These are phyloP conservation scores for Claviceps purpurea DNA, from an alignment of 2,329 filamentous ascomycete genomes.

Conservation along the genomic window DNA sequence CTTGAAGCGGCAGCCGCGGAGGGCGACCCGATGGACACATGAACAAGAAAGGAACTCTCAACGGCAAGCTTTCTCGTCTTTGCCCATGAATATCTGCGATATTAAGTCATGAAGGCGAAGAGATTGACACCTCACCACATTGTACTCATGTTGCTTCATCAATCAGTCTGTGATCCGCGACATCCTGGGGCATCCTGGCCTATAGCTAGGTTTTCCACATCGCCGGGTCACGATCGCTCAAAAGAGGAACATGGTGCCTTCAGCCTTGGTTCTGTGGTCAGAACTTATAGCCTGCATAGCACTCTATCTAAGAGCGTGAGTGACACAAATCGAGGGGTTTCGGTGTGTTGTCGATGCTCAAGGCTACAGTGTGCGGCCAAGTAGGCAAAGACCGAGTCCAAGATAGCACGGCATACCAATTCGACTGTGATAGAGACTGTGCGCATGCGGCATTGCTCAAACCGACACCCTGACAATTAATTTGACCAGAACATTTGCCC, in stretches of 20 bases:
- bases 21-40: conserved; percentile 12
- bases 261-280: background rate
- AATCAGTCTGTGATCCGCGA: background rate
- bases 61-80: background rate
- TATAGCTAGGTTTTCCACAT: background rate
- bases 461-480: background rate
- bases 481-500: background rate
- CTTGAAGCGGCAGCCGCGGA: conserved; percentile 31
- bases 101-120: background rate
- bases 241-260: background rate
- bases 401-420: background rate
- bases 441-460: background rate
- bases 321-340: background rate
- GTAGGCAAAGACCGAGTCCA: background rate
- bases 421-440: background rate
- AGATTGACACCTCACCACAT: background rate
- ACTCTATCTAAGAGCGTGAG: background rate
- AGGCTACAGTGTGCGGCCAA: background rate
- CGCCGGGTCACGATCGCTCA: background rate
- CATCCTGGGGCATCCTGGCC: background rate
- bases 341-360: background rate
- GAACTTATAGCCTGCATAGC: background rate
- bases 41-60: background rate
- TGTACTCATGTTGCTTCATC: background rate
- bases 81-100: background rate